phyloP scores from a whole-genome alignment of 2,329 filamentous ascomycete genomes.

The Trichoderma oligosporum region DNA sequence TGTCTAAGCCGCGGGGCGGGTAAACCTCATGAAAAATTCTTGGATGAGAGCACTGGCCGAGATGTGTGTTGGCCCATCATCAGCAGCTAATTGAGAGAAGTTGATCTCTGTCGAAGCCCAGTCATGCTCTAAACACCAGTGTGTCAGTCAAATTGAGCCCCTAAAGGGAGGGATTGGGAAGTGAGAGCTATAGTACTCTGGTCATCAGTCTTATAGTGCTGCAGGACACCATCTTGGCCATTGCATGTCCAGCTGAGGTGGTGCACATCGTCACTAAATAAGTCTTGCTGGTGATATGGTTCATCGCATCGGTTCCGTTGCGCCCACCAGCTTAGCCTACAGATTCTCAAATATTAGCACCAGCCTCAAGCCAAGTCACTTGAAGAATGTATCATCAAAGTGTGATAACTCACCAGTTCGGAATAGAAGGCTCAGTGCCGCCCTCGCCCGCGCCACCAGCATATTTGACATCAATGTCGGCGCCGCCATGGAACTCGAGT shows the following conservation, averaged over 20 bases:
- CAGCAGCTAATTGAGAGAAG: constrained; percentile 40
- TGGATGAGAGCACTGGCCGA: constrained; percentile 43
- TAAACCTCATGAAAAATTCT: constrained; percentile 42
- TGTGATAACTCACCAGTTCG: constrained; percentile 28
- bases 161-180: background rate
- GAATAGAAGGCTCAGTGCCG: constrained; percentile 39
- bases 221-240: constrained; percentile 33
- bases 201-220: constrained; percentile 44
- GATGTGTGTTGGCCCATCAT: constrained; percentile 40
- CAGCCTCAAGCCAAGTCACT: background rate
- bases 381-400: too few species aligned
- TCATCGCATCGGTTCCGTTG: constrained; percentile 38
- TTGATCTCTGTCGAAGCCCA: constrained; percentile 46
- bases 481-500: constrained; percentile 45
- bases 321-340: constrained; percentile 40
- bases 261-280: constrained; percentile 40
- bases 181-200: constrained; percentile 29
- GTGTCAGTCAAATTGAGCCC: background rate
- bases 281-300: constrained; percentile 30
- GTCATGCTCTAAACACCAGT: constrained; percentile 33
- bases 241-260: constrained; percentile 42
- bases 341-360: background rate
- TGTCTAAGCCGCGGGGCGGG: constrained; percentile 16
- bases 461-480: constrained; percentile 42
- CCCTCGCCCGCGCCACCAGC: constrained; percentile 42